These are phyloP conservation scores for Pterulicium gracile DNA, from an alignment of 1,284 basidiomycete species.

Conservation along the genomic window DNA sequence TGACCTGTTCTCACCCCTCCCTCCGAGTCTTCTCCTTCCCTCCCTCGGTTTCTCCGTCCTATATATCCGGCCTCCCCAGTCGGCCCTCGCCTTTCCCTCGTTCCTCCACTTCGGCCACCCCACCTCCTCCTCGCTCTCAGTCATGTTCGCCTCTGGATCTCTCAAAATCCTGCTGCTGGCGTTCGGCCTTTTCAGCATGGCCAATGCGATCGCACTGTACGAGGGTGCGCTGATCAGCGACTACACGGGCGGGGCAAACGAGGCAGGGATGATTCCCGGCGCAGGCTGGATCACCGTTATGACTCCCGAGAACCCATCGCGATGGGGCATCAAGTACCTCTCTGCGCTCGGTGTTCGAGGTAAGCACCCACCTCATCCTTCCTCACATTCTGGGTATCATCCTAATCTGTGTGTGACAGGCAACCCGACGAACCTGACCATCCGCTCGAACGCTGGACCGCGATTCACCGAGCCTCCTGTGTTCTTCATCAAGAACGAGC, in stretches of 20 bases:
- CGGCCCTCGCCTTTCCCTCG: neutral
- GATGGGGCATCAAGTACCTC: neutral
- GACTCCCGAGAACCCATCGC: neutral
- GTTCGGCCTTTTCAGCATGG: neutral
- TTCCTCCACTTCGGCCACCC: too few species aligned
- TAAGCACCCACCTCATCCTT: neutral
- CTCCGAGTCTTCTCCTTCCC: neutral
- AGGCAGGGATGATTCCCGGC: neutral
- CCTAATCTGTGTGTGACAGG: slow-evolving; percentile 14
- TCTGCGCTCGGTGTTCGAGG: neutral
- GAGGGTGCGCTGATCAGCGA: neutral
- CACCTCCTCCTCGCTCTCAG: too few species aligned
- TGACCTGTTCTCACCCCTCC: neutral
- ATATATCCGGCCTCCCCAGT: neutral
- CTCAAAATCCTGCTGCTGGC: neutral
- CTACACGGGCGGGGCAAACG: neutral
- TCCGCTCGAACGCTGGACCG: slow-evolving; percentile 2
- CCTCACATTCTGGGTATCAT: neutral
- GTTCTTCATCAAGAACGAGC: slow-evolving; percentile 42
- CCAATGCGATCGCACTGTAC: neutral
- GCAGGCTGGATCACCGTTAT: neutral
- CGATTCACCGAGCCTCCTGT: slow-evolving; percentile 22
- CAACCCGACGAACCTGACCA: slow-evolving; percentile 16
- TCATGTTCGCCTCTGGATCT: too few species aligned
- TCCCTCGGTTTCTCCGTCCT: slow-evolving; percentile 1